These are phyloP conservation scores for Ceriops tagal DNA, from an alignment of 345 rosid species.

Conservation along the genomic window DNA sequence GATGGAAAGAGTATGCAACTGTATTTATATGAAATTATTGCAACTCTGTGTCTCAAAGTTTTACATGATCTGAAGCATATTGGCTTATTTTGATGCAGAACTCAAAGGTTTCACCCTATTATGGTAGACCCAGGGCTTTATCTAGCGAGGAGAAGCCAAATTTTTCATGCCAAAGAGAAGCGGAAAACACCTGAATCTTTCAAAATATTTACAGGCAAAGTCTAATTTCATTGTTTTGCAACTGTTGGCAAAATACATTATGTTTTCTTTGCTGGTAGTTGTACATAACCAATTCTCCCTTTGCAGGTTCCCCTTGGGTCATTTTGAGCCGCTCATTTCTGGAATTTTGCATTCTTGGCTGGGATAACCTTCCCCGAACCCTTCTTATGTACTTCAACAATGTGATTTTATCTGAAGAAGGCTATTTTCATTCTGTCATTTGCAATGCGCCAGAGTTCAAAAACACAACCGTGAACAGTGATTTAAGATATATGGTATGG, in stretches of 20 bases:
- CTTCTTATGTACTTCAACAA: conserved; percentile 97
- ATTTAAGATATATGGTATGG: conserved; percentile 88
- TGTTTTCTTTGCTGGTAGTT: conserved; percentile 6
- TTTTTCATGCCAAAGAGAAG: conserved; percentile 80
- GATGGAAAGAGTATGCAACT: conserved; percentile 96
- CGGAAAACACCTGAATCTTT: conserved; percentile 77
- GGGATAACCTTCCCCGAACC: conserved; percentile 90
- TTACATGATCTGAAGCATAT: conserved; percentile 13
- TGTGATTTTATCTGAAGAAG: conserved; percentile 73
- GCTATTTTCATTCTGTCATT: conserved; percentile 87
- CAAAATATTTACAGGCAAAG: conserved; percentile 83
- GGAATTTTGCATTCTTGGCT: conserved; percentile 84
- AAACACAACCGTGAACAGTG: conserved; percentile 77
- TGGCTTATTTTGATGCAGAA: conserved; percentile 40
- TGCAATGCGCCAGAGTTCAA: conserved; percentile 86
- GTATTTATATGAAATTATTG: conserved; percentile 4
- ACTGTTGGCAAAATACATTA: too few relatives aligned
- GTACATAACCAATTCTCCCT: conserved; percentile 13
- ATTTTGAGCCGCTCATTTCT: conserved; percentile 78
- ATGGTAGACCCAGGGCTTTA: conserved; percentile 90
- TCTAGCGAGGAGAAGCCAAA: conserved; percentile 80
- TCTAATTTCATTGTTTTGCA: conserved; percentile 10
- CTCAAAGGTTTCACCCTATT: conserved; percentile 78
- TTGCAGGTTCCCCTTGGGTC: conserved; percentile 90
- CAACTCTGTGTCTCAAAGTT: neutral